Conservation (phyloP, 305 asterid genomes). For the Ajuga reptans region DNA sequence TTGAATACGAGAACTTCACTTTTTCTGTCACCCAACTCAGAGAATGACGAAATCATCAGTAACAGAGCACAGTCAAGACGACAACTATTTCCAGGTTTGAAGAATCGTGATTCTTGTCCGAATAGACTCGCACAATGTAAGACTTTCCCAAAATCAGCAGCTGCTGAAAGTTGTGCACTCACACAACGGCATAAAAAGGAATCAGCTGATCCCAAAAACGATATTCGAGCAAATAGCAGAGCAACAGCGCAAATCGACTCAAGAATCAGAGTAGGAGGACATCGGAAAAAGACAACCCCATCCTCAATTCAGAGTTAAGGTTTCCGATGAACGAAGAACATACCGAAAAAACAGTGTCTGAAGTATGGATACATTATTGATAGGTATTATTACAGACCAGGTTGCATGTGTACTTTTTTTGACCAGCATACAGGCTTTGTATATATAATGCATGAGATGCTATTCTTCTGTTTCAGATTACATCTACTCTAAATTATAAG, state of each 20-base stretch:
- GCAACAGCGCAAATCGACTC: constrained; percentile 13
- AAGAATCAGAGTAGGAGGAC: constrained; percentile 20
- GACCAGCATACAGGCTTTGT: not conserved
- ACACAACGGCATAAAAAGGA: constrained; percentile 24
- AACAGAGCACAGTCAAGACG: constrained; percentile 35
- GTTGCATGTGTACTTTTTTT: not conserved
- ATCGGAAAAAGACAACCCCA: constrained; percentile 15
- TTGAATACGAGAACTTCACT: not conserved
- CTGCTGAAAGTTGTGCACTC: constrained; percentile 23
- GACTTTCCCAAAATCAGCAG: constrained; percentile 37
- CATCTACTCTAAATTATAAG: too few species aligned
- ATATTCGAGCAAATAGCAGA: constrained; percentile 25
- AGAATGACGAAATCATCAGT: constrained; percentile 50
- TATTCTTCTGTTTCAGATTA: too few species aligned
- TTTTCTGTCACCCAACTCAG: constrained; percentile 26
- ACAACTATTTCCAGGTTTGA: constrained; percentile 35
- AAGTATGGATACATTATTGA: not conserved
- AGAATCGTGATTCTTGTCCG: constrained; percentile 26
- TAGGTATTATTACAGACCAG: constrained; percentile 7
- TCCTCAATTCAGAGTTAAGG: constrained; percentile 11
- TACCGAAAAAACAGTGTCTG: too few species aligned
- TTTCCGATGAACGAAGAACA: not conserved
- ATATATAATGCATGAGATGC: not conserved
- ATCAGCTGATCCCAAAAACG: constrained; percentile 18
- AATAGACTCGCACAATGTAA: constrained; percentile 43